Evolutionary conservation across 371 early-diverging fungal species (phyloP).

Genomic region (Mucor indicus): DNA sequence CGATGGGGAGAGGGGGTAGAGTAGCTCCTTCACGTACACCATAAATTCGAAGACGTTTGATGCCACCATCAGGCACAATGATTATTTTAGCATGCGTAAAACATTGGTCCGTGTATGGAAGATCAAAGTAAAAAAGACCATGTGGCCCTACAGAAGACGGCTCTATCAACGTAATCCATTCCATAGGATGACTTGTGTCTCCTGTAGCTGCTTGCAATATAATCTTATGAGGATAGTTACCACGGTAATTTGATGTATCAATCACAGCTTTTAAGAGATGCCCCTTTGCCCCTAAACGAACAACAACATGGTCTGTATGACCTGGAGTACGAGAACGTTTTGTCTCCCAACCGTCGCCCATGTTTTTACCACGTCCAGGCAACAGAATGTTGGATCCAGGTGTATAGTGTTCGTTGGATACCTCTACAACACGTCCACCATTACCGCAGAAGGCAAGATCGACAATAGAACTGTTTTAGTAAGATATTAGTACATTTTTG

Average conservation of each 20-base stretch:
- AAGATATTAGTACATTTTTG: neutral
- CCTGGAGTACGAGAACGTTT: constrained; percentile 65
- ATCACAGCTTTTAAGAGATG: constrained; percentile 72
- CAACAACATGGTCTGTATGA: constrained; percentile 72
- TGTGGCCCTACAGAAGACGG: constrained; percentile 54
- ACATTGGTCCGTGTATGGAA: constrained; percentile 47
- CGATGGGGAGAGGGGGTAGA: constrained; percentile 33
- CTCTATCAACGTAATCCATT: constrained; percentile 51
- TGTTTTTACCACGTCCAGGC: constrained; percentile 69
- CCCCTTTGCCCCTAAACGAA: constrained; percentile 77
- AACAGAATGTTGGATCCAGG: constrained; percentile 73
- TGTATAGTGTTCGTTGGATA: constrained; percentile 81
- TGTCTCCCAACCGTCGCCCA: constrained; percentile 83
- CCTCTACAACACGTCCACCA: constrained; percentile 71
- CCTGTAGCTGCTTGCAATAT: constrained; percentile 45
- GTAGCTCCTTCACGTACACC: constrained; percentile 38
- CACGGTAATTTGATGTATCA: constrained; percentile 84
- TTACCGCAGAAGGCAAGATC: constrained; percentile 79
- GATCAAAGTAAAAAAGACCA: constrained; percentile 67
- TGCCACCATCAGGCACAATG: constrained; percentile 75
- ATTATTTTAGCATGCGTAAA: constrained; percentile 65
- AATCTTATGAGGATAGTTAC: constrained; percentile 81
- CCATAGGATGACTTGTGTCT: too few species aligned
- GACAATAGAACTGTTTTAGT: constrained; percentile 43
- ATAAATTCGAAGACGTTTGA: constrained; percentile 69